These are phyloP conservation scores for Irpex sp. DNA, from an alignment of 1,284 basidiomycete species.

Conservation along the genomic window DNA sequence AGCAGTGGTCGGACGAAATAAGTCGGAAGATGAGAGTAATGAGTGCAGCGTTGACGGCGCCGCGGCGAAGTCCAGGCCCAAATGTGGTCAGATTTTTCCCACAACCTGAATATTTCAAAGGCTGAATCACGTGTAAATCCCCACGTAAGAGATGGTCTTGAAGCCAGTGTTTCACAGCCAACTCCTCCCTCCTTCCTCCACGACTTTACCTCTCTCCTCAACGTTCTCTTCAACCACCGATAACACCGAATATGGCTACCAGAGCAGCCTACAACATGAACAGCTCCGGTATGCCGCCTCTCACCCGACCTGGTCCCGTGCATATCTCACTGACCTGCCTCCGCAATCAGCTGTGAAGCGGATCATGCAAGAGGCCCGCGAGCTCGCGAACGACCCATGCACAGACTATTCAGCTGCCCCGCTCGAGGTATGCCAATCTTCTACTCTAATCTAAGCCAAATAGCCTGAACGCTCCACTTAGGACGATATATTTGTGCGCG, in stretches of 20 bases:
- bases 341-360: conserved; percentile 74
- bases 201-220: not conserved
- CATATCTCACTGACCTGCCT: conserved; percentile 4
- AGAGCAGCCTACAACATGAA: conserved; percentile 68
- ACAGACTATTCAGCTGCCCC: conserved; percentile 85
- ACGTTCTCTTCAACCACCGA: conserved; percentile 1
- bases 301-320: not conserved
- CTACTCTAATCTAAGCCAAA: not conserved
- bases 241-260: conserved; percentile 24
- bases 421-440: conserved; percentile 57
- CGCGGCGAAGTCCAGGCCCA: not conserved
- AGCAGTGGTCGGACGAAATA: not conserved
- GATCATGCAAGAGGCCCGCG: conserved; percentile 93
- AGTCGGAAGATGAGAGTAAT: not conserved
- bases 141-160: conserved; percentile 5
- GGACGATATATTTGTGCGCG: conserved; percentile 79
- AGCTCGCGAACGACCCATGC: conserved; percentile 76
- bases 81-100: not conserved
- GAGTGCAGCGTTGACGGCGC: not conserved
- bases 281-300: conserved; percentile 57
- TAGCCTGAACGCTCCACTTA: conserved; percentile 23
- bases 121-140: not conserved
- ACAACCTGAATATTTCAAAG: not conserved
- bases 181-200: not conserved
- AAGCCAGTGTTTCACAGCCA: not conserved